Base-by-base conservation (phyloP, 2,329 filamentous ascomycete species). In the Chaetomium strumarium region DNA sequence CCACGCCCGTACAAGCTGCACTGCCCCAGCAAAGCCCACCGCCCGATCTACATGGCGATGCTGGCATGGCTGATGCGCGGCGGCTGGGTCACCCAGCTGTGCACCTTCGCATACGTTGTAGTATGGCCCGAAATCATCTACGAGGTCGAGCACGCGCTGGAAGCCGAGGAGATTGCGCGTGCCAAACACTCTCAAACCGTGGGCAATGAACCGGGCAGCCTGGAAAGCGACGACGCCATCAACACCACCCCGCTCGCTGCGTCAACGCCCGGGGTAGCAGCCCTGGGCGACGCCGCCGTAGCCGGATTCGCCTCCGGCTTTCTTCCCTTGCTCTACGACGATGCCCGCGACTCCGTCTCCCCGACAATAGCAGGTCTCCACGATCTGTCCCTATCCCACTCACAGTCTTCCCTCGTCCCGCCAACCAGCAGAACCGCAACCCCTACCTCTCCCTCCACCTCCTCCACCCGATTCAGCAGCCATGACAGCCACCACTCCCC, bases 81-180 rank as follows among this genome's bases (percentile, higher is more conserved):
- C 43, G 90, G 90, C 13, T 96, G 93, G 88, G 91, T 96, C 1
- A 95, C 88, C 0, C 91, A 96, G 67, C 78, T 99, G 6, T 88
- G 90, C 57, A 93, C 90, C 0, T 96, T 95, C 67, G 89, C 86
- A 12, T 95, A 93, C 75, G 83, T 97, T 40, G 81, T 92, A 46
- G 87, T 93, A 39, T 85, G 85, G 70, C 84, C 87, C 2, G 85
- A 92, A 65, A 87, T 95, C 57, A 84, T 93, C 61, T 85, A 87
- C 63, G 85, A 88, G 58, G 90, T 95, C 3, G 83, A 88, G 47
- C 80, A 85, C 60, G 80, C 84, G 50, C 76, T 89, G 40, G 83
- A 86, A 61, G 78, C 79, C 24, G 84, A 88, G 58, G 79, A 84
- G 56, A 72, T 85, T 10, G 62, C 65, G 12, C 63, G 62, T 14